Evolutionary conservation across 768 basidiomycete species (phyloP).

Genomic region (Lentinula lateritia): DNA sequence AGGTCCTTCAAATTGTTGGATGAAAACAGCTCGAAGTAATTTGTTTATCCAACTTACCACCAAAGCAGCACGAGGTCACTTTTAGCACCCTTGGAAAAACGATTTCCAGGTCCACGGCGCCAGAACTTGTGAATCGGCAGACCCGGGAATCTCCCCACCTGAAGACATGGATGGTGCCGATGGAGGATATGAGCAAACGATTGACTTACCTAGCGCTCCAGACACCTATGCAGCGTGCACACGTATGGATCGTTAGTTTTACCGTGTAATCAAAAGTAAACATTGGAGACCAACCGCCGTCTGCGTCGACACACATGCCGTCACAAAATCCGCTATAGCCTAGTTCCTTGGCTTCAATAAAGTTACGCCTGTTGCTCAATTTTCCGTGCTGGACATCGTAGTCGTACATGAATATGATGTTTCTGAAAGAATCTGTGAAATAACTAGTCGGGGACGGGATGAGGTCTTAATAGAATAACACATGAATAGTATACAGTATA

Average conservation of each 20-base stretch:
- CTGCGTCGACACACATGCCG: constrained; percentile 59
- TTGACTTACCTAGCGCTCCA: constrained; percentile 53
- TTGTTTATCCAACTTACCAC: constrained; percentile 33
- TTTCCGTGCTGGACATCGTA: constrained; percentile 49
- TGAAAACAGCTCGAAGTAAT: background rate
- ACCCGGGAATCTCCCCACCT: constrained; percentile 66
- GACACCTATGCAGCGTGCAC: constrained; percentile 36
- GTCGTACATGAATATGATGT: constrained; percentile 64
- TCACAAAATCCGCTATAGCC: constrained; percentile 54
- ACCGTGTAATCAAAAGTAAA: too few species aligned
- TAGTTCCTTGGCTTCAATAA: constrained; percentile 50
- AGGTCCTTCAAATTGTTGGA: constrained; percentile 33
- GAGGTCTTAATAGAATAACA: constrained; percentile 4
- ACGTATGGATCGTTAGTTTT: constrained; percentile 49
- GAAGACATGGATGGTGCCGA: constrained; percentile 9
- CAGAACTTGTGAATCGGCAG: constrained; percentile 48
- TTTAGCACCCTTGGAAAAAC: constrained; percentile 57
- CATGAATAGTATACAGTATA: background rate
- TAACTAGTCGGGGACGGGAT: constrained; percentile 35
- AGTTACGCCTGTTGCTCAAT: constrained; percentile 49
- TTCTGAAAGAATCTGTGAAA: constrained; percentile 64
- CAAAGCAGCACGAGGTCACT: constrained; percentile 67
- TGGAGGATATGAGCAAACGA: background rate
- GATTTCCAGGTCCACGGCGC: constrained; percentile 50
- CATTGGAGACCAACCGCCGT: constrained; percentile 27